Base-by-base conservation (phyloP, 164 flowering plant species). In the Kalanchoe fedtschenkoi region DNA sequence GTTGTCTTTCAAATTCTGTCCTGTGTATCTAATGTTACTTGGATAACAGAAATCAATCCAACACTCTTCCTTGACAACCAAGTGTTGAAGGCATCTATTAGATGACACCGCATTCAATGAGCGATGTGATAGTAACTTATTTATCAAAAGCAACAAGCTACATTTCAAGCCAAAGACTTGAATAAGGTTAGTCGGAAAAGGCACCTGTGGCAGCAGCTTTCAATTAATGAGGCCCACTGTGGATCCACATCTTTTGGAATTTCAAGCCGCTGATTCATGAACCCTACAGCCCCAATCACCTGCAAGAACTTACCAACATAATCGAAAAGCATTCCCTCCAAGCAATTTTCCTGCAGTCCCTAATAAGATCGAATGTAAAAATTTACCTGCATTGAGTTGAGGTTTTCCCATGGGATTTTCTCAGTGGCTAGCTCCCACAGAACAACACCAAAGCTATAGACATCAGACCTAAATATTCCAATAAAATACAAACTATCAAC, bases 281-380 rank as follows among this genome's bases (percentile, higher is more conserved):
- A 88, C 62, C 99, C 99, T 29, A 90, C 97, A 42, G 95, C 96
- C 66, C 96, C 97, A 75, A 90, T 83, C 63, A 93, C 95, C 97
- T 93, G 80, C 60, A 63, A 60, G 34, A 60, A 57, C 47, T 32
- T 55, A 38, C 34, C 72, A 68, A 21, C 41, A 34, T 34, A 7
- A 2, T 34, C 4, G 5, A 0, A 17, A 13, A 34, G 21, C 28
- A 10, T 47, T 47, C 15, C 54, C 7, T 9, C 28, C 22, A 21
- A 47, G 1, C 54, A 47, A 22, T 22, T 22, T 9, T 8, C 2
- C 10, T 7, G 56, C 32, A 51, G 56, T 51, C 17, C 5, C 38
- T 14, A 58, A 37, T 15, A 34, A 11, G n/a, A n/a, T 19, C 2
- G 26, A 58, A 58, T 29, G 35, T 9, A 8, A 26, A n/a, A 47